phyloP scores from a whole-genome alignment of 306 rosid species.

The Inga leiocalycina region DNA sequence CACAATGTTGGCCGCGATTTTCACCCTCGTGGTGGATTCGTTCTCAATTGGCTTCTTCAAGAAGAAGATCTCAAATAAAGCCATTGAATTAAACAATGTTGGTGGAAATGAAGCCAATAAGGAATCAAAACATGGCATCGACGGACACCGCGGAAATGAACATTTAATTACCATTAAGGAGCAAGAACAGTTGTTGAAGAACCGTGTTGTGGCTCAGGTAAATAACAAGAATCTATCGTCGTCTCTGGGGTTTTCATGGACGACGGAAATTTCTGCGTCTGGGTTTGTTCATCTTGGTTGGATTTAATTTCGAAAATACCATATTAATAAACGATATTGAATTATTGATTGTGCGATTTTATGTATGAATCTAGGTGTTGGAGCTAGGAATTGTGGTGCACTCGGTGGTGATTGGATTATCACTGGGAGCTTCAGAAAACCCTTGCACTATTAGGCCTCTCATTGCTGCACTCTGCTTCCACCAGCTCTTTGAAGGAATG shows the following conservation, averaged over 20 bases:
- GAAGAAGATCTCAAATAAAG: background rate
- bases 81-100: background rate
- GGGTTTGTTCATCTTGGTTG: background rate
- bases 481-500: slow-evolving; percentile 81
- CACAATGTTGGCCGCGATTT: slow-evolving; percentile 63
- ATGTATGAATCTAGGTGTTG: slow-evolving; percentile 47
- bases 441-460: slow-evolving; percentile 75
- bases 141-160: background rate
- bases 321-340: background rate
- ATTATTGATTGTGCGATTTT: background rate
- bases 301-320: background rate
- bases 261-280: background rate
- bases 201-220: slow-evolving; percentile 13
- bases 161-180: background rate
- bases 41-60: slow-evolving; percentile 32
- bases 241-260: background rate
- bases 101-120: background rate
- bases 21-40: slow-evolving; percentile 66
- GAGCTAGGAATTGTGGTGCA: slow-evolving; percentile 77
- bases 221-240: background rate
- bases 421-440: slow-evolving; percentile 70
- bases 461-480: slow-evolving; percentile 75
- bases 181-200: background rate
- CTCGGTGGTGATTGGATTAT: slow-evolving; percentile 78
- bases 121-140: background rate